Percentiles rank a stretch among this genome's conserved stretches.
These are phyloP conservation scores for Truncatella angustata DNA, from an alignment of 2,329 filamentous ascomycete genomes.

Conservation along the genomic window DNA sequence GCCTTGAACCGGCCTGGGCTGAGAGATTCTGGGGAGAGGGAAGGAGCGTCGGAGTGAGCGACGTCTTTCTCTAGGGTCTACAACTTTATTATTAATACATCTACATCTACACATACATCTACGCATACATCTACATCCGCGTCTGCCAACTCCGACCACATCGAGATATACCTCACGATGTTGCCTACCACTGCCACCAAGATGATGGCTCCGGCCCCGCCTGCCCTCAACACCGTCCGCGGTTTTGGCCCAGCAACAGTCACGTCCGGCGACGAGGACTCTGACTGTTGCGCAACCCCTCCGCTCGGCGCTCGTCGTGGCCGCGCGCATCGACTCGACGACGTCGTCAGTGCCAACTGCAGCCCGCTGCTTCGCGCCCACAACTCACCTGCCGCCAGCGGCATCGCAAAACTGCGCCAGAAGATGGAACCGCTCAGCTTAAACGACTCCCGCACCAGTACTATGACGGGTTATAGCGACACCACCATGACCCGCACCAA, in stretches of 20 bases:
- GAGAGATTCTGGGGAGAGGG: slow-evolving; percentile 10
- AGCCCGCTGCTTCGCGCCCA: slow-evolving; percentile 56
- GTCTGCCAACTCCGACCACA: no score
- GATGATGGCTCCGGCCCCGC: slow-evolving; percentile 48
- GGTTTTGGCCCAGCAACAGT: slow-evolving; percentile 55
- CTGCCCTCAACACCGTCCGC: slow-evolving; percentile 54
- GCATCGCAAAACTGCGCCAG: slow-evolving; percentile 78
- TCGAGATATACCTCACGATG: no score
- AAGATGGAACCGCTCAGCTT: slow-evolving; percentile 78
- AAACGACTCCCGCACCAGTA: slow-evolving; percentile 52
- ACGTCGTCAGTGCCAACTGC: slow-evolving; percentile 62
- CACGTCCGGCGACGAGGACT: slow-evolving; percentile 57
- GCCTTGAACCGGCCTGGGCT: slow-evolving; percentile 38
- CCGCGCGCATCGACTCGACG: slow-evolving; percentile 43
- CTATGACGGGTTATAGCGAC: slow-evolving; percentile 49
- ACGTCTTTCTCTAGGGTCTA: slow-evolving; percentile 4
- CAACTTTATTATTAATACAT: background rate
- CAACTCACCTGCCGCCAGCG: slow-evolving; percentile 58
- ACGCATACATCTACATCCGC: no score
- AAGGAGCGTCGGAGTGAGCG: slow-evolving; percentile 3
- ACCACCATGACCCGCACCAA: slow-evolving; percentile 51
- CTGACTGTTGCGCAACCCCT: slow-evolving; percentile 44
- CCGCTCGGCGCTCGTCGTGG: slow-evolving; percentile 36
- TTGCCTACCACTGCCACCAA: no score
- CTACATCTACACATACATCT: no score